Base-by-base conservation (phyloP, 176 grass and related monocot genomes). In the Phoenix roebelenii region DNA sequence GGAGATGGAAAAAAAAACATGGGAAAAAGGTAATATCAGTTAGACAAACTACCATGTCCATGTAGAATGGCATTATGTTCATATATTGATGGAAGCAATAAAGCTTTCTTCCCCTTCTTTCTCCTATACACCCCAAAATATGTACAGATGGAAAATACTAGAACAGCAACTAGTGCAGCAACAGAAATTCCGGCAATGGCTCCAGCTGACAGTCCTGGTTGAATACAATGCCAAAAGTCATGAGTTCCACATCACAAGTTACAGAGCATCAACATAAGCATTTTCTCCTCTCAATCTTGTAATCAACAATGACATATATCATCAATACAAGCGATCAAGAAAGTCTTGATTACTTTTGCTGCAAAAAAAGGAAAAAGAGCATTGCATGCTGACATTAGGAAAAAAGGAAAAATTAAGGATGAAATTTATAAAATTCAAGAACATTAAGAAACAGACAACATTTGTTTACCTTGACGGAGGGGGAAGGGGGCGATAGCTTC, bases 71-170 rank as follows among this genome's bases (percentile, higher is more conserved):
- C 22, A 23, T 51, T 64, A 50, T 50, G 22, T 51, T 18, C 39
- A 51, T 50, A 16, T 16, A 1, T 24, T 16, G 61, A 51, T 64
- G 61, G 23, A 64, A 51, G 39, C 61, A 64, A 35, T 23, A 10
- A 64, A 7, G 22, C 4, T 23, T 50, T 64, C 35, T 4, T 23
- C 61, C 48, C 18, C 10, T 51, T 64, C 61, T 64, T 64, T 64
- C 39, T 25, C 48, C 61, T n/a, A 50, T 23, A 25, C 23, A 51
- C 19, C 35, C 61, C 61, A 64, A 50, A 64, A 50, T 50, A 64
- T 12, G 24, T 50, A 19, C 10, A 64, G 18, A 50, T 50, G 61
- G 20, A 1, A 25, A 19, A 23, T 50, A 39, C 39, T 19, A 64
- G 32, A 7, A 64, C 20, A 51, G 18, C 61, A 51, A 64, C 3